Evolutionary conservation across 164 flowering plant genomes (phyloP).

Genomic region (Akebia trifoliata): DNA sequence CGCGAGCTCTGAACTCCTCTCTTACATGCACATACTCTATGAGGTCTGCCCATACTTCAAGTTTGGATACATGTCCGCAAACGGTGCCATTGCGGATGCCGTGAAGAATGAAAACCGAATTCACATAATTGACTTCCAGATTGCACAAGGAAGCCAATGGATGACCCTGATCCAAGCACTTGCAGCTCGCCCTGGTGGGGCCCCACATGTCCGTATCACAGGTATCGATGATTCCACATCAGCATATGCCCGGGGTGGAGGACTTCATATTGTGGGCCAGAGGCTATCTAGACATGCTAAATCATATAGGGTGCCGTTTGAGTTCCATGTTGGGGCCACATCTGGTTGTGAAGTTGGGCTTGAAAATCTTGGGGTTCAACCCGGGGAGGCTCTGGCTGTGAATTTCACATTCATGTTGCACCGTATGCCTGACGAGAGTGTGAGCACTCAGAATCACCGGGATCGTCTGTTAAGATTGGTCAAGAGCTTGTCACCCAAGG

Average conservation of each 20-base stretch:
- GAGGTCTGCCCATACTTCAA: too few species aligned
- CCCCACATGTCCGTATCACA: constrained; percentile 61
- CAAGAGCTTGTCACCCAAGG: constrained; percentile 64
- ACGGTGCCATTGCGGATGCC: constrained; percentile 83
- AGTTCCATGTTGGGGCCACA: constrained; percentile 43
- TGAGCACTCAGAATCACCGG: constrained; percentile 50
- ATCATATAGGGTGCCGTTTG: constrained; percentile 56
- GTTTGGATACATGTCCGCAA: constrained; percentile 74
- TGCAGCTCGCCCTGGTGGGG: constrained; percentile 59
- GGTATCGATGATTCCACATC: constrained; percentile 62
- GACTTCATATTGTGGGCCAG: constrained; percentile 53
- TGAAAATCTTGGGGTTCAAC: constrained; percentile 32
- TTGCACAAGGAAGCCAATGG: too few species aligned
- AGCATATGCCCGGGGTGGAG: constrained; percentile 64
- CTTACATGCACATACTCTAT: constrained; percentile 64
- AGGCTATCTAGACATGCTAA: constrained; percentile 53
- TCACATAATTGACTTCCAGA: too few species aligned
- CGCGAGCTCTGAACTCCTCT: constrained; percentile 46
- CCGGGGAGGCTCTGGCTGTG: constrained; percentile 65
- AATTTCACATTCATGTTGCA: constrained; percentile 62
- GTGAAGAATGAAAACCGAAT: constrained; percentile 50
- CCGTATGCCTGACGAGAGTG: constrained; percentile 78
- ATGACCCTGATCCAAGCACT: constrained; percentile 58
- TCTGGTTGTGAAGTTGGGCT: constrained; percentile 40
- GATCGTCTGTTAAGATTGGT: constrained; percentile 58